Conservation (phyloP, 805 yeast genomes). For the Zygoascus bituminiphila region DNA sequence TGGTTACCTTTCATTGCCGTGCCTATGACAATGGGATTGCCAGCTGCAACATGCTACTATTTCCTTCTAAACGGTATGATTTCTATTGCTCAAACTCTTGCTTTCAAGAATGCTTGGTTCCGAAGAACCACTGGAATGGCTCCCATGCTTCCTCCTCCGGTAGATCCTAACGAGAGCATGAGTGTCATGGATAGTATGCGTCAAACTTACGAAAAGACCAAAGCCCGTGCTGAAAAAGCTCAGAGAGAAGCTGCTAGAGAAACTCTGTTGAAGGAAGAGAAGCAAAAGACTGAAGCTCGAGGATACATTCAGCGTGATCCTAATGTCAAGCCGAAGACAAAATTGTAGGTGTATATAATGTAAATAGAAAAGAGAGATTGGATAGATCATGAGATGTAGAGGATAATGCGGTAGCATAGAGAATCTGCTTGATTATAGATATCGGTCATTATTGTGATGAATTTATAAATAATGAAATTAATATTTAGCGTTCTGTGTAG, state of each 20-base stretch:
- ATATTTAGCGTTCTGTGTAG: no score
- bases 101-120: slow-evolving; percentile 51
- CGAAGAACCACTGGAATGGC: slow-evolving; percentile 53
- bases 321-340: neutral
- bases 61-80: slow-evolving; percentile 73
- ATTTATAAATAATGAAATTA: no score
- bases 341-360: neutral
- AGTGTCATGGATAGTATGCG: slow-evolving; percentile 22
- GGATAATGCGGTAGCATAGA: no score
- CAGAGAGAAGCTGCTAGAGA: slow-evolving; percentile 24
- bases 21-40: slow-evolving; percentile 78
- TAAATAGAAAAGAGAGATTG: neutral
- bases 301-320: neutral
- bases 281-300: slow-evolving; percentile 6
- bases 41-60: slow-evolving; percentile 79
- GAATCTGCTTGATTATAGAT: no score
- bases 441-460: no score
- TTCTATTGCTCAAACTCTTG: slow-evolving; percentile 62
- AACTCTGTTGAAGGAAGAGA: slow-evolving; percentile 16
- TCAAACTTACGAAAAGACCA: slow-evolving; percentile 23
- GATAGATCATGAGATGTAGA: no score
- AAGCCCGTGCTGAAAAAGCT: slow-evolving; percentile 28
- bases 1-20: slow-evolving; percentile 74
- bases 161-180: slow-evolving; percentile 24
- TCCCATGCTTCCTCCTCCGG: slow-evolving; percentile 45